Conservation (phyloP, 1,284 basidiomycete genomes). For the Caloboletus firmus region DNA sequence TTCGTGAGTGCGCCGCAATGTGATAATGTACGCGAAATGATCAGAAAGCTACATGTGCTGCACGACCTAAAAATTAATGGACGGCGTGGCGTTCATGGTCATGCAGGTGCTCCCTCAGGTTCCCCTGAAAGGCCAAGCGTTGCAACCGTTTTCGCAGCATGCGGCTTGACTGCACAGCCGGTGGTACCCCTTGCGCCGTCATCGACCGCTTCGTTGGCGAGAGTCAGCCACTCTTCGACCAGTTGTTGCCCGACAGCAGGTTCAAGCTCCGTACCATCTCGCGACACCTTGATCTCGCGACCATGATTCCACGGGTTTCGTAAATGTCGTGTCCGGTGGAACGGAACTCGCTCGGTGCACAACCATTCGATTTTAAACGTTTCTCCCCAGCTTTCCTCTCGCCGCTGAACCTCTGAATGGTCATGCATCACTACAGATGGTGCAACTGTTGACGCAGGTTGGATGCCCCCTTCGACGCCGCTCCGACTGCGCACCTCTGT, state of each 20-base stretch:
- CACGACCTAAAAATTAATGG: slow-evolving; percentile 12
- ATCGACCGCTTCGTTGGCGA: slow-evolving; percentile 22
- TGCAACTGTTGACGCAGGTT: not conserved
- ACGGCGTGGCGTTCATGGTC: not conserved
- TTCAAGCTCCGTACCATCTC: slow-evolving; percentile 92
- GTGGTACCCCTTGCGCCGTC: slow-evolving; percentile 7
- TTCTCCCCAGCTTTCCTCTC: slow-evolving; percentile 59
- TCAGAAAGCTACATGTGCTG: slow-evolving; percentile 12
- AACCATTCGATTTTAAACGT: slow-evolving; percentile 89
- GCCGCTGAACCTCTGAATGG: not conserved
- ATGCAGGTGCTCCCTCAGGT: no score
- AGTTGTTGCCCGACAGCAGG: slow-evolving; percentile 74
- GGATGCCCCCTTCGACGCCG: slow-evolving; percentile 4
- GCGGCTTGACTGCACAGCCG: not conserved
- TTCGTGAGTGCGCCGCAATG: slow-evolving; percentile 30
- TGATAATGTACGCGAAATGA: slow-evolving; percentile 7
- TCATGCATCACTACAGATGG: not conserved
- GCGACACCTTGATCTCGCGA: slow-evolving; percentile 86
- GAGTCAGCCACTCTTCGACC: slow-evolving; percentile 73
- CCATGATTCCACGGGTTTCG: slow-evolving; percentile 94
- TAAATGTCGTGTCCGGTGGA: slow-evolving; percentile 74
- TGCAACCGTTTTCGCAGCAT: slow-evolving; percentile 2
- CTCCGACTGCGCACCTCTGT: slow-evolving; percentile 5
- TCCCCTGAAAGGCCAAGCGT: not conserved
- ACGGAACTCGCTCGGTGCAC: slow-evolving; percentile 72